Evolutionary conservation across 2,329 filamentous ascomycete genomes (phyloP), one percentile per base, ranked within the genome.

Genomic region (Trichoderma brevicompactum): DNA sequence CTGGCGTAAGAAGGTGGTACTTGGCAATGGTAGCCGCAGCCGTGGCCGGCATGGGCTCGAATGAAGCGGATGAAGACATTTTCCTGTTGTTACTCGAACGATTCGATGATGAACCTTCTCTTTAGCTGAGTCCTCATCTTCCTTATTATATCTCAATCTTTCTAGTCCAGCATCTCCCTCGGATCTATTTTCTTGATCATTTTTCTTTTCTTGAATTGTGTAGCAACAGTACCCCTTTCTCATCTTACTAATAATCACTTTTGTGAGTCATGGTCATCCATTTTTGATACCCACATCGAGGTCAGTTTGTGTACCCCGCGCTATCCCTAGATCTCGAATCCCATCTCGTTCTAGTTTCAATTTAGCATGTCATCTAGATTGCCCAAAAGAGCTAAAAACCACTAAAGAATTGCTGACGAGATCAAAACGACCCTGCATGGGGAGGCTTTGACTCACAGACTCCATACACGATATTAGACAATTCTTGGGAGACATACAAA

Each of bases 11-110:
- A 50, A 66, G 46, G 28, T 63, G 58, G 44, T 68, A 63, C 5
- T 38, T 38, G 7, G 67, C 67, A 58, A 70, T 67, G 52, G 65
- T 66, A 1, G 64, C 48, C 23, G 58, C 60, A 15, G 62, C 60
- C 43, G 55, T 55, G n/a, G 66, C 58, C 15, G 60, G 52, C 58
- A 67, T 38, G 38, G 66, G 66, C 58, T 65, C 63, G 13, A 63
- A 64, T 10, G 53, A 60, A 2, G 32, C n/a, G 23, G 65, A 65
- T 12, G 65, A 67, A 54, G 50, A 54, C 60, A 56, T 49, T 67
- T 36, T 58, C 34, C 52, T 23, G 40, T 13, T 7, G 4, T 44
- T 52, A 12, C 13, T 63, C 38, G 40, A 46, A 15, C 52, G 36
- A 23, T 44, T 44, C 50, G 49, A 54, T 48, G 34, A 12, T 40